Evolutionary conservation across 768 basidiomycete species (phyloP).

Genomic region (Epithele typhae): DNA sequence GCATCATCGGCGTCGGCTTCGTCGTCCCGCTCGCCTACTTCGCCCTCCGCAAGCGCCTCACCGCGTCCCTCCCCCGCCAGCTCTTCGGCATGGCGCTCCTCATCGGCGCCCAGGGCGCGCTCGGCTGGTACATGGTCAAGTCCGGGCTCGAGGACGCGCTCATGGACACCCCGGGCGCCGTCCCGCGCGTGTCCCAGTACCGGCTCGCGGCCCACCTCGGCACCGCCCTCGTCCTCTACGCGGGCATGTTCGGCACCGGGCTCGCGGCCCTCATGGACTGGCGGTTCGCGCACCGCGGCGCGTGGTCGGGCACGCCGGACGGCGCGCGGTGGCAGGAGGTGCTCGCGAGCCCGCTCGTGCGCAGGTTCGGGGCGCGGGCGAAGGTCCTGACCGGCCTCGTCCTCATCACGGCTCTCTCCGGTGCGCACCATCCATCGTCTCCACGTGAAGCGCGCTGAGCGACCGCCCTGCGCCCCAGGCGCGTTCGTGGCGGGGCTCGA

Average conservation of each 20-base stretch:
- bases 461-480: constrained; percentile 42
- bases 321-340: constrained; percentile 38
- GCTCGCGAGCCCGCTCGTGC: constrained; percentile 53
- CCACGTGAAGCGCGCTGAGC: not conserved
- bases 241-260: constrained; percentile 85
- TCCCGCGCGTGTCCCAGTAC: constrained; percentile 96
- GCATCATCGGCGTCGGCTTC: constrained; percentile 79
- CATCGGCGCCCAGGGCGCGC: constrained; percentile 84
- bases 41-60: constrained; percentile 61
- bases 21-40: constrained; percentile 85
- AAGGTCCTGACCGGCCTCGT: constrained; percentile 72
- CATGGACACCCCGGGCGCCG: constrained; percentile 74
- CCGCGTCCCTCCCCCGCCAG: constrained; percentile 54
- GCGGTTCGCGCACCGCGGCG: constrained; percentile 55
- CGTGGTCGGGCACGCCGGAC: constrained; percentile 50
- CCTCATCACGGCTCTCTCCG: constrained; percentile 88
- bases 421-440: constrained; percentile 38
- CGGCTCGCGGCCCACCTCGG: constrained; percentile 92
- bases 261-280: constrained; percentile 75
- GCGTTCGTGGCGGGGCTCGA: constrained; percentile 98
- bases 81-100: constrained; percentile 72
- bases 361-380: constrained; percentile 53
- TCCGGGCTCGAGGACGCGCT: constrained; percentile 86
- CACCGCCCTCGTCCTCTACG: constrained; percentile 88
- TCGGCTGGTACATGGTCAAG: constrained; percentile 99